A percentile compares a stretch with the other conserved stretches of the same genome.
Evolutionary conservation across 345 rosid species (phyloP).

Genomic region (Corchorus capsularis): DNA sequence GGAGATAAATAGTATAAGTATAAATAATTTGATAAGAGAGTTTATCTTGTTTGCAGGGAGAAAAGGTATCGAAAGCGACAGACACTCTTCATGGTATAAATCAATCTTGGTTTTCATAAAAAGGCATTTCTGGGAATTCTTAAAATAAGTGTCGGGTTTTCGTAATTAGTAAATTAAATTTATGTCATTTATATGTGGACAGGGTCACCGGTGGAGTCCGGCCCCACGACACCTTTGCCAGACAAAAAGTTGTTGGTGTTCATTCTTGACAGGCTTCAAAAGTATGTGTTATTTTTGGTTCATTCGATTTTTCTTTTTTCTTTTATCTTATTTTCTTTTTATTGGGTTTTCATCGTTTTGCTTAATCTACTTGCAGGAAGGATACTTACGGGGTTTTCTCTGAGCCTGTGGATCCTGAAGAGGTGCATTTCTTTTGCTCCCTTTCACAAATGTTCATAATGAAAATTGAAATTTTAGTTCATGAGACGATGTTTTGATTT

Average conservation of each 20-base stretch:
- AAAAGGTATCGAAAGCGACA: conserved; percentile 81
- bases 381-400: conserved; percentile 95
- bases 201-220: conserved; percentile 80
- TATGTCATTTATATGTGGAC: conserved; percentile 54
- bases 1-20: not conserved
- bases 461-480: conserved; percentile 6
- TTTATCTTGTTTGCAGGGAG: conserved; percentile 62
- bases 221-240: conserved; percentile 97
- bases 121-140: conserved; percentile 42
- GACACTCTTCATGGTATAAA: conserved; percentile 72
- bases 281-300: conserved; percentile 54
- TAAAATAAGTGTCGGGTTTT: conserved; percentile 22
- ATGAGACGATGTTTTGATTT: conserved; percentile 24
- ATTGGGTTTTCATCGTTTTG: conserved; percentile 31
- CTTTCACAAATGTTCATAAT: conserved; percentile 11
- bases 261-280: conserved; percentile 99
- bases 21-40: conserved; percentile 27
- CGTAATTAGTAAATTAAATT: conserved; percentile 27
- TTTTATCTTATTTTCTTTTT: conserved; percentile 16
- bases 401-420: conserved; percentile 90
- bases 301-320: conserved; percentile 20
- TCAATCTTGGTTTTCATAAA: conserved; percentile 37
- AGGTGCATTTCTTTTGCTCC: conserved; percentile 43
- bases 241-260: conserved; percentile 97
- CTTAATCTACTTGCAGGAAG: conserved; percentile 56